Evolutionary conservation across 2,329 filamentous ascomycete species (phyloP), one percentile per base, ranked within the genome.

Genomic region (Cercospora zeae-maydis): DNA sequence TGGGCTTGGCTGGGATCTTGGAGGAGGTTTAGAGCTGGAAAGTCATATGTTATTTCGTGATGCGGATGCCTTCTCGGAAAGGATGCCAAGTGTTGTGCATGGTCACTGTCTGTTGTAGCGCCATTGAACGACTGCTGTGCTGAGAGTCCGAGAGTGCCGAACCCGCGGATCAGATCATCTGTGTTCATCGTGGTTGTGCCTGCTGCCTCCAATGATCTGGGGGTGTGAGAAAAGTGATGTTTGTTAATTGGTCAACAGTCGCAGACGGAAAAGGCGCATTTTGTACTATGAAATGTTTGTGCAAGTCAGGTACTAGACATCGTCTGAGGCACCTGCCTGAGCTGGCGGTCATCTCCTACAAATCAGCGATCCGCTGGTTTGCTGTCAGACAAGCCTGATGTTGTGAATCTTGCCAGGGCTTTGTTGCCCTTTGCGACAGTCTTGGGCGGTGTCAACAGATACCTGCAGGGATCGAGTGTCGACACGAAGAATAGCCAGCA

Each of bases 1-100:
- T 37, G 24, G 10, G 58, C 37, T 10, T 58, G 31, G 14, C 33
- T n/a, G 10, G 27, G 19, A n/a, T 59, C 45, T 30, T 24, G 36
- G 7, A 61, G 31, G 11, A 64, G 63, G 36, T 59, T 36, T n/a
- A 64, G 58, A 13, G 49, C 59, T 6, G 63, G 63, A 19, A 37
- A 64, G 14, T 61, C 30, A 51, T 49, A 63, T 16, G 47, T 37
- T 6, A 63, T 54, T 10, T 59, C 56, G 33, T 63, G 61, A 19
- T 63, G 61, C 16, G 61, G 57, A 6, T 36, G 39, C 24, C 61
- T 31, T 37, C 37, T 39, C 6, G 61, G 57, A 34, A 31, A 55
- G 14, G 56, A 49, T 30, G 58, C 39, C 11, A 60, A 30, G 3
- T 39, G 47, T 21, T 60, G 58, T 39, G 37, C 36, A 57, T 9